Evolutionary conservation across 2,329 filamentous ascomycete genomes (phyloP).

Genomic region (Raffaelea ambrosiae): DNA sequence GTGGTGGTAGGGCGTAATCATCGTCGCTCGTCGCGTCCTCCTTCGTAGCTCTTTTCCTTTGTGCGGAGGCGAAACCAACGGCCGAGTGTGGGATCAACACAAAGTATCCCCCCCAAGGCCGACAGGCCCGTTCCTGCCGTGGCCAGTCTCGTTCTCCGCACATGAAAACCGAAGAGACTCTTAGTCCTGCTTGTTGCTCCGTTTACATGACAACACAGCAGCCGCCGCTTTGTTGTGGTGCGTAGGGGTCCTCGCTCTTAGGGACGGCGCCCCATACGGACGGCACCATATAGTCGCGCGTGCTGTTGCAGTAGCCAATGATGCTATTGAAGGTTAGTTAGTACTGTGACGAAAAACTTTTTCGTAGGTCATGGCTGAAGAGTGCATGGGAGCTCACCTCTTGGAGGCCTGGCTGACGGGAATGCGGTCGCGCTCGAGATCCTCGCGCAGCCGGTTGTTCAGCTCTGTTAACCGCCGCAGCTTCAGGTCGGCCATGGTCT

Average conservation of each 20-base stretch:
- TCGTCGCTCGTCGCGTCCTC: slow-evolving; percentile 1
- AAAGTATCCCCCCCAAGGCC: too few species aligned
- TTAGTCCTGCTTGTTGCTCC: too few species aligned
- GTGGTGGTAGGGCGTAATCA: slow-evolving; percentile 3
- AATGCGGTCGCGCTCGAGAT: slow-evolving; percentile 89
- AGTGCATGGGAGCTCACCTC: slow-evolving; percentile 42
- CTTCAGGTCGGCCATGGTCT: slow-evolving; percentile 98
- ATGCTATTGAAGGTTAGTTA: slow-evolving; percentile 50
- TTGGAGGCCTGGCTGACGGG: slow-evolving; percentile 89
- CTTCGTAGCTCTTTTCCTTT: background rate
- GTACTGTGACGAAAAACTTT: background rate
- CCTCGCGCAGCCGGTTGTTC: slow-evolving; percentile 91
- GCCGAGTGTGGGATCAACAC: too few species aligned
- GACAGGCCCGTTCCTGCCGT: too few species aligned
- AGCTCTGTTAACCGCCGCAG: slow-evolving; percentile 91
- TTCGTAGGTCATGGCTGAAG: background rate
- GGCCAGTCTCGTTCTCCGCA: too few species aligned
- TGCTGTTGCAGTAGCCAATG: slow-evolving; percentile 96
- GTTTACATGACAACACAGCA: slow-evolving; percentile 91
- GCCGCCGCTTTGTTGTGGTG: slow-evolving; percentile 82
- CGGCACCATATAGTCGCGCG: slow-evolving; percentile 97
- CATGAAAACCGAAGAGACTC: slow-evolving; percentile 1
- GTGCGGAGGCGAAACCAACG: too few species aligned
- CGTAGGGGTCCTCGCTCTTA: slow-evolving; percentile 96
- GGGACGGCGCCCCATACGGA: slow-evolving; percentile 94